These are phyloP conservation scores for Trichoderma pleuroti DNA, from an alignment of 2,329 filamentous ascomycete species.

Conservation along the genomic window DNA sequence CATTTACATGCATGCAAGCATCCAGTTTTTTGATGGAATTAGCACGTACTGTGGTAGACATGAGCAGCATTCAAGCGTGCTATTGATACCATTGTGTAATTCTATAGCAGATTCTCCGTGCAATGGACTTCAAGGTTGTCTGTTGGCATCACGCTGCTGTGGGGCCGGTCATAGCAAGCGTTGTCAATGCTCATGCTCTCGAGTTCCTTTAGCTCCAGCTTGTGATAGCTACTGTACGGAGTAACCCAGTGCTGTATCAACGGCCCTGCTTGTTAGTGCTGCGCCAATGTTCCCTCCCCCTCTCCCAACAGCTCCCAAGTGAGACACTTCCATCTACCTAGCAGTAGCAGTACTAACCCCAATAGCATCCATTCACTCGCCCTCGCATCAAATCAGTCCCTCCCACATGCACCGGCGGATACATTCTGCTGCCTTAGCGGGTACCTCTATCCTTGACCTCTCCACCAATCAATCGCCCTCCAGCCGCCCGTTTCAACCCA, in stretches of 20 bases:
- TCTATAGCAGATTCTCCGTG: no score
- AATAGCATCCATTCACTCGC: not conserved
- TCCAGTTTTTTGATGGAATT: not conserved
- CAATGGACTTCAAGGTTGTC: no score
- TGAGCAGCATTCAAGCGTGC: no score
- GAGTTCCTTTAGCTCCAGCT: not conserved
- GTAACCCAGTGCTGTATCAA: not conserved
- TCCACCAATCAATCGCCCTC: not conserved
- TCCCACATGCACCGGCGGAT: not conserved
- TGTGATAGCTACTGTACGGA: not conserved
- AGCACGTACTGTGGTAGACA: not conserved
- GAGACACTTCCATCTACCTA: not conserved
- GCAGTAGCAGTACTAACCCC: no score
- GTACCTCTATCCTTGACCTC: not conserved
- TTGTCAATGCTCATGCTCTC: not conserved
- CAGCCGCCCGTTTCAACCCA: slow-evolving; percentile 2
- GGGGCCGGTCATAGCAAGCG: not conserved
- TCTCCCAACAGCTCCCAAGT: not conserved
- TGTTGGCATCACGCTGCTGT: not conserved
- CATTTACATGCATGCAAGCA: not conserved
- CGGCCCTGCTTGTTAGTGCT: not conserved
- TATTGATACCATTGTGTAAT: no score
- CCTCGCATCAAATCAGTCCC: not conserved
- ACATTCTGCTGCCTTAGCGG: not conserved
- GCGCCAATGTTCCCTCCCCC: not conserved